Percentiles rank a stretch among this genome's conserved stretches.
phyloP scores from a whole-genome alignment of 208 protist genomes.

The Leishmania tropica region DNA sequence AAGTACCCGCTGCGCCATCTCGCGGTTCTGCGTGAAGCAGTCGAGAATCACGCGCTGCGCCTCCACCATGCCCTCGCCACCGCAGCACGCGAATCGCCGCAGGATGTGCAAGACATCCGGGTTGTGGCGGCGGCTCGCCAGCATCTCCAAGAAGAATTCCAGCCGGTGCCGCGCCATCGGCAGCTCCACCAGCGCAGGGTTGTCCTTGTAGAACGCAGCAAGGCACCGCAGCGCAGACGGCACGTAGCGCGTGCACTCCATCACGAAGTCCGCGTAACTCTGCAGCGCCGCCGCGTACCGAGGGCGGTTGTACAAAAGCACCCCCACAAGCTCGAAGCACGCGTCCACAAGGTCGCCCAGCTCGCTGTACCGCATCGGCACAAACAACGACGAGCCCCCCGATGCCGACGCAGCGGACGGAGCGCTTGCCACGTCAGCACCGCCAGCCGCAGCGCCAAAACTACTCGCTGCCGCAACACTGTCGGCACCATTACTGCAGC shows the following conservation, averaged over 20 bases:
- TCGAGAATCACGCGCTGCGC: conserved; percentile 42
- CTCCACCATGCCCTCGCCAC: conserved; percentile 50
- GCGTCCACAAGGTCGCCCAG: conserved; percentile 40
- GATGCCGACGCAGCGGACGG: background rate
- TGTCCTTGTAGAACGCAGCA: conserved; percentile 38
- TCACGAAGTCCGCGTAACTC: conserved; percentile 44
- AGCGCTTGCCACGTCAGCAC: background rate
- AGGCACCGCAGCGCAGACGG: conserved; percentile 43
- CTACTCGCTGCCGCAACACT: background rate
- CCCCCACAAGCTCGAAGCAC: conserved; percentile 38
- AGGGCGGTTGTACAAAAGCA: conserved; percentile 37
- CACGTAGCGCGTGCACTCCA: conserved; percentile 38
- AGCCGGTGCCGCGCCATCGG: conserved; percentile 36
- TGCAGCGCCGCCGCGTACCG: conserved; percentile 35
- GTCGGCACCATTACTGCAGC: background rate
- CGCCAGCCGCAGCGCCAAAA: background rate
- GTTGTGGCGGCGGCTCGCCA: conserved; percentile 28
- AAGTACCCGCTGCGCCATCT: conserved; percentile 25
- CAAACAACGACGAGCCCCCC: conserved; percentile 1
- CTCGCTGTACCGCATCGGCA: conserved; percentile 44
- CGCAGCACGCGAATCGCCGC: conserved; percentile 40
- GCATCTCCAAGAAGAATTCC: conserved; percentile 39
- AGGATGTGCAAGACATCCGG: conserved; percentile 36
- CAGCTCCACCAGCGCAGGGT: conserved; percentile 45
- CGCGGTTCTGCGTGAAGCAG: conserved; percentile 24